Conservation (phyloP, 345 rosid species). For the Linum usitatissimum region DNA sequence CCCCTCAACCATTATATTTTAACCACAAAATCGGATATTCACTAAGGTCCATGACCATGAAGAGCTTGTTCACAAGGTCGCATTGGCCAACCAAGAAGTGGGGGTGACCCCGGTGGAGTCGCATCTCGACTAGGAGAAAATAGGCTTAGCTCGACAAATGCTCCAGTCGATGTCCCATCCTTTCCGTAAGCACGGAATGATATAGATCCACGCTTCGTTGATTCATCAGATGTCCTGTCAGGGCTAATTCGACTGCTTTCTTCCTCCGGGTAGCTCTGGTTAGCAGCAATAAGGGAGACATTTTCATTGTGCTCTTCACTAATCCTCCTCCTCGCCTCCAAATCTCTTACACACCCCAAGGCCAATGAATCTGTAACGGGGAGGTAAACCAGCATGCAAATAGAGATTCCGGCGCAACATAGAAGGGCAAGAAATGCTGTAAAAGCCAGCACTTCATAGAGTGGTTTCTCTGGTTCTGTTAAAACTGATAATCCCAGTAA, state of each 20-base stretch:
- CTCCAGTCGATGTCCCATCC: constrained; percentile 36
- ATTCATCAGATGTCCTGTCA: constrained; percentile 43
- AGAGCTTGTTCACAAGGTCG: constrained; percentile 6
- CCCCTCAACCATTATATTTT: constrained; percentile 15
- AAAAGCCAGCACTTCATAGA: constrained; percentile 76
- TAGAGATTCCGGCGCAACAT: constrained; percentile 62
- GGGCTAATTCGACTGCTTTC: constrained; percentile 40
- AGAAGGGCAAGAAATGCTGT: constrained; percentile 65
- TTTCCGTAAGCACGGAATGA: constrained; percentile 41
- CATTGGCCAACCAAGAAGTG: constrained; percentile 54
- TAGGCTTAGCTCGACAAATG: constrained; percentile 54
- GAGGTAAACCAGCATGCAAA: constrained; percentile 72
- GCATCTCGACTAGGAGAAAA: constrained; percentile 49
- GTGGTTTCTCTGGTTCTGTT: constrained; percentile 49
- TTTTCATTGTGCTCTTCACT: constrained; percentile 41
- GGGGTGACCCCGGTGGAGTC: constrained; percentile 44
- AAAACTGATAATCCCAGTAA: constrained; percentile 76
- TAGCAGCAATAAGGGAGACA: constrained; percentile 47
- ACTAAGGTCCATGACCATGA: constrained; percentile 11
- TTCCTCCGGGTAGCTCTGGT: constrained; percentile 38
- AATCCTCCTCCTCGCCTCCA: constrained; percentile 47
- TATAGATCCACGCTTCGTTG: constrained; percentile 52
- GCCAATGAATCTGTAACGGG: constrained; percentile 92
- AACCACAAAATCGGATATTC: constrained; percentile 67
- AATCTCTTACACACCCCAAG: constrained; percentile 47